Percentiles rank a stretch among this genome's conserved stretches.
Evolutionary conservation across 495 filamentous ascomycete species (phyloP).

Genomic region (Talaromyces thailandensis): DNA sequence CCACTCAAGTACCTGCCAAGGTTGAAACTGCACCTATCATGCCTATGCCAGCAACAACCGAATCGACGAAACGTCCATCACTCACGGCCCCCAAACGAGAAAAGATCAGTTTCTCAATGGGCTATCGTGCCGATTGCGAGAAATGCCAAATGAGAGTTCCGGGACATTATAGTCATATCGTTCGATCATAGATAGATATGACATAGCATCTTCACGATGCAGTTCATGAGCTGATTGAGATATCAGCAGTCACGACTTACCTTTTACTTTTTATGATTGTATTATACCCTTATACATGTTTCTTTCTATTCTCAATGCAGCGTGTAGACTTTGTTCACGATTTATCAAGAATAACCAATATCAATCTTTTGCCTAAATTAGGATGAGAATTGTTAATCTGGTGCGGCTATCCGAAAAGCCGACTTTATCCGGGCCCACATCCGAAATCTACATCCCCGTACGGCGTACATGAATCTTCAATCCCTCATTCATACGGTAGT

Average conservation of each 20-base stretch:
- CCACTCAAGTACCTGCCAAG: conserved; percentile 12
- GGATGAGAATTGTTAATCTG: not conserved
- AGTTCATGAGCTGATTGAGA: not conserved
- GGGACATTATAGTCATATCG: conserved; percentile 82
- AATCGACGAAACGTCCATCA: conserved; percentile 18
- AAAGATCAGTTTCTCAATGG: conserved; percentile 70
- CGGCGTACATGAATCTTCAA: too few relatives aligned
- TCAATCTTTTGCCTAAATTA: not conserved
- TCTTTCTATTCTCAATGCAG: not conserved
- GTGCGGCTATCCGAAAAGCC: conserved; percentile 2
- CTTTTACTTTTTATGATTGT: not conserved
- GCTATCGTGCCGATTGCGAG: conserved; percentile 77
- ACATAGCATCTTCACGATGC: not conserved
- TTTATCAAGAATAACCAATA: not conserved
- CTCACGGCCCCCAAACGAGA: conserved; percentile 38
- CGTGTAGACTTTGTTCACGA: not conserved
- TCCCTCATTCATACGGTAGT: not conserved
- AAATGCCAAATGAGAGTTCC: conserved; percentile 74
- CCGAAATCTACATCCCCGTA: not conserved
- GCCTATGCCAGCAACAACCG: conserved; percentile 6
- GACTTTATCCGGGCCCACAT: conserved; percentile 3
- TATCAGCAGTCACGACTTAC: not conserved
- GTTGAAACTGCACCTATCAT: not conserved
- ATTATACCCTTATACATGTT: not conserved
- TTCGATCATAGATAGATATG: conserved; percentile 23